Percentiles rank a stretch among this genome's conserved stretches.
These are phyloP conservation scores for Globisporangium alternatum DNA, from an alignment of 352 stramenopile species.

Conservation along the genomic window DNA sequence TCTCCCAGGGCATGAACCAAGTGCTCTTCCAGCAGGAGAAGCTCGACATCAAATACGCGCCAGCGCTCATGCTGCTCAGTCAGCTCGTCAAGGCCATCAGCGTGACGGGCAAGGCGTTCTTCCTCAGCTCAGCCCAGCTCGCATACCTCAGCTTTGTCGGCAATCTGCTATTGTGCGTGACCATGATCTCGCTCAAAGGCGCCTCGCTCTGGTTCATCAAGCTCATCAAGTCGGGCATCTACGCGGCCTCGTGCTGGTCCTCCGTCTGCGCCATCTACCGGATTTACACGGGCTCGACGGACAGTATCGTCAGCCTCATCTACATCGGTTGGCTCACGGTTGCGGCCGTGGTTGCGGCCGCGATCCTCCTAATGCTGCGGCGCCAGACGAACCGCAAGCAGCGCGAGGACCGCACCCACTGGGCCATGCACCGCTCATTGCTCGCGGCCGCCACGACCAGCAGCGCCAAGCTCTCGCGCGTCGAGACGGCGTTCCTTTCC, in stretches of 20 bases:
- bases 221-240: conserved; percentile 52
- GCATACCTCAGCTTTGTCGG: conserved; percentile 32
- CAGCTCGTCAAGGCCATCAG: conserved; percentile 53
- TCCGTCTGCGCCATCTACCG: conserved; percentile 47
- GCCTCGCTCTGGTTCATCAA: conserved; percentile 62
- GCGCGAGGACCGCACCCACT: conserved; percentile 18
- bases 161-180: conserved; percentile 32
- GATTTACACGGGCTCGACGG: conserved; percentile 16
- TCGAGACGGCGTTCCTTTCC: conserved; percentile 10
- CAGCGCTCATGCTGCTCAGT: conserved; percentile 43
- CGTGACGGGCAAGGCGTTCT: conserved; percentile 42
- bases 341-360: conserved; percentile 17
- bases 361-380: conserved; percentile 24
- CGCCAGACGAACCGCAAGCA: conserved; percentile 19
- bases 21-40: conserved; percentile 61
- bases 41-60: conserved; percentile 62
- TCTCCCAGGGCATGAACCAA: conserved; percentile 61
- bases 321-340: conserved; percentile 63
- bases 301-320: conserved; percentile 40
- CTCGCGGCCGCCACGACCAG: neutral
- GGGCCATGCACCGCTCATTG: conserved; percentile 17
- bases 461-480: conserved; percentile 6
- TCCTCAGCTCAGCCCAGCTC: conserved; percentile 36
- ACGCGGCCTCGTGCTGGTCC: conserved; percentile 52
- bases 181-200: conserved; percentile 40